Conservation (phyloP, 768 basidiomycete genomes). For the Amanita fuliginea region DNA sequence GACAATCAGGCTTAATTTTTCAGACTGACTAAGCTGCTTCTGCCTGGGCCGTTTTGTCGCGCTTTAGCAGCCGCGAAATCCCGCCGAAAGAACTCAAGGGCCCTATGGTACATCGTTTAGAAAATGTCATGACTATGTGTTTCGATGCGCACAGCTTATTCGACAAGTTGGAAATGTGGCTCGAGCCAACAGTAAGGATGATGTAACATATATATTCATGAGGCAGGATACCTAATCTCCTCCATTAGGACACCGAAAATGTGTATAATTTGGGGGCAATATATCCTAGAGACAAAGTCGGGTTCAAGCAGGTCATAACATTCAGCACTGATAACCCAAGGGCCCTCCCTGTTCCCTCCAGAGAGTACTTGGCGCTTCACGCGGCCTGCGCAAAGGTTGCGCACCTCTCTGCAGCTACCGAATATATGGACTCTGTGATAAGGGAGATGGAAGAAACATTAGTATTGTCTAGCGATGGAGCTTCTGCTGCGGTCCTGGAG, state of each 20-base stretch:
- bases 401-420: constrained; percentile 23
- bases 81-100: constrained; percentile 3
- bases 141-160: neutral
- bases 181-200: constrained; percentile 1
- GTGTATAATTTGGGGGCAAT: neutral
- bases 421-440: constrained; percentile 18
- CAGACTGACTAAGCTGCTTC: constrained; percentile 1
- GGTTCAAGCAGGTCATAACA: constrained; percentile 1
- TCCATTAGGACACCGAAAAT: constrained; percentile 1
- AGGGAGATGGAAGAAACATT: constrained; percentile 14
- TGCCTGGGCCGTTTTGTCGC: neutral
- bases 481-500: constrained; percentile 8
- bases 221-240: neutral
- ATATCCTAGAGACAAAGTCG: neutral
- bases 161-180: constrained; percentile 6
- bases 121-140: constrained; percentile 9
- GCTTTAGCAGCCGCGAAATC: neutral
- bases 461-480: constrained; percentile 11
- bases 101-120: constrained; percentile 4
- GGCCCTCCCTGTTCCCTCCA: constrained; percentile 16
- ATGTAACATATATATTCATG: neutral
- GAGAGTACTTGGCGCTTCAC: constrained; percentile 18
- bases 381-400: constrained; percentile 24
- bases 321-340: constrained; percentile 1
- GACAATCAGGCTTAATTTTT: neutral